Evolutionary conservation across 148 eudicot genomes (phyloP).

Genomic region (Drosera capensis): DNA sequence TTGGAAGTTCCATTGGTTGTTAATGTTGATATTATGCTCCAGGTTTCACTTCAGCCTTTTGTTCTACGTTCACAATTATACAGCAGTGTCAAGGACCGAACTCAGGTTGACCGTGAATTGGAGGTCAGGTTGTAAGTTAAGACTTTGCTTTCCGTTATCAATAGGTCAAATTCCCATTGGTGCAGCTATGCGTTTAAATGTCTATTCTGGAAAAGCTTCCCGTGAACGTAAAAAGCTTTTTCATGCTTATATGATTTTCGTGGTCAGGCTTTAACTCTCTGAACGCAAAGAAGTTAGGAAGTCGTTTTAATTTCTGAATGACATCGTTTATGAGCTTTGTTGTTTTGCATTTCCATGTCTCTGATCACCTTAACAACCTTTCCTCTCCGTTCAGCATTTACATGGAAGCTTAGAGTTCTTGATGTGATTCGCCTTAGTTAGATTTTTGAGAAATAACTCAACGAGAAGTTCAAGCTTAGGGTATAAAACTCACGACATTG

Average conservation of each 20-base stretch:
- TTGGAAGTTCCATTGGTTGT: too few relatives aligned
- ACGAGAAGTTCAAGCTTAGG: too few relatives aligned
- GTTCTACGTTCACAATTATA: constrained; percentile 73
- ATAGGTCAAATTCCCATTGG: background rate
- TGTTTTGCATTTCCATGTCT: too few relatives aligned
- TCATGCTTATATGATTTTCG: background rate
- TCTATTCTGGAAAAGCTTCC: background rate
- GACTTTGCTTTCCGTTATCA: background rate
- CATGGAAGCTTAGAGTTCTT: too few relatives aligned
- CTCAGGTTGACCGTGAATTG: constrained; percentile 87
- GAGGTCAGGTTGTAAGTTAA: constrained; percentile 39
- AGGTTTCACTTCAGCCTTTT: constrained; percentile 70
- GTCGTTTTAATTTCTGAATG: too few relatives aligned
- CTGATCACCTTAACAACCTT: too few relatives aligned
- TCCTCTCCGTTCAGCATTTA: too few relatives aligned
- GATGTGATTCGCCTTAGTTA: too few relatives aligned
- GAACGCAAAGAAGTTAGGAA: too few relatives aligned
- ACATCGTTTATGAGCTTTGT: too few relatives aligned
- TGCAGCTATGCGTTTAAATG: background rate
- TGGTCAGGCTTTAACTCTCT: background rate
- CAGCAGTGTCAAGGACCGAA: constrained; percentile 85
- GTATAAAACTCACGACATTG: too few relatives aligned
- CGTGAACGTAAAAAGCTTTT: background rate
- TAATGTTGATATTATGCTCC: constrained; percentile 8
- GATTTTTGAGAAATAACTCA: too few relatives aligned